Percentiles rank a stretch among this genome's conserved stretches.
Evolutionary conservation across 2,329 filamentous ascomycete species (phyloP).

Genomic region (Lachnellula suecica): DNA sequence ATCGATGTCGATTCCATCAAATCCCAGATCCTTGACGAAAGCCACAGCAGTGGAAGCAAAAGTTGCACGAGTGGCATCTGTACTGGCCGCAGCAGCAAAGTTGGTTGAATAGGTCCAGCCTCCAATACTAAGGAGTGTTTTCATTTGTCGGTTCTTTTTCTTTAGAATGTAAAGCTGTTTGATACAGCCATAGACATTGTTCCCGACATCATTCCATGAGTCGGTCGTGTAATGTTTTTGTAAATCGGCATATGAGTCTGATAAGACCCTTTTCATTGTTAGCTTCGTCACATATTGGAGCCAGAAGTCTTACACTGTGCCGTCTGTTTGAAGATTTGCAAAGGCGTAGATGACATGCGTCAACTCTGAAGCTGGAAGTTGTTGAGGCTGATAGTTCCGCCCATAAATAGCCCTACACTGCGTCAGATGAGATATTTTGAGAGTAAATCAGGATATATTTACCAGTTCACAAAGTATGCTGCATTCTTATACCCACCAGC

Average conservation of each 20-base stretch:
- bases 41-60: constrained; percentile 71
- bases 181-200: constrained; percentile 76
- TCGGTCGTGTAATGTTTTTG: constrained; percentile 78
- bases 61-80: constrained; percentile 55
- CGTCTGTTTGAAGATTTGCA: constrained; percentile 69
- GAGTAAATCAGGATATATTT: not conserved
- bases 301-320: constrained; percentile 60
- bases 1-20: constrained; percentile 47
- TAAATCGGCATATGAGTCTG: constrained; percentile 67
- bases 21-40: constrained; percentile 71
- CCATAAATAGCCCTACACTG: constrained; percentile 66
- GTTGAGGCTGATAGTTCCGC: constrained; percentile 68
- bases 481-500: constrained; percentile 12
- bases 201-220: constrained; percentile 64
- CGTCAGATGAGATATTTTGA: not conserved
- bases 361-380: constrained; percentile 67
- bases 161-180: constrained; percentile 81
- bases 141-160: constrained; percentile 73
- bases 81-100: constrained; percentile 68
- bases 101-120: constrained; percentile 83
- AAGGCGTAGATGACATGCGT: constrained; percentile 83
- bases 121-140: constrained; percentile 77
- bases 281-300: constrained; percentile 45
- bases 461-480: constrained; percentile 19
- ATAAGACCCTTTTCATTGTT: constrained; percentile 49